These are phyloP conservation scores for Ceratocystis cubensis DNA, from an alignment of 2,329 filamentous ascomycete species.

Conservation along the genomic window DNA sequence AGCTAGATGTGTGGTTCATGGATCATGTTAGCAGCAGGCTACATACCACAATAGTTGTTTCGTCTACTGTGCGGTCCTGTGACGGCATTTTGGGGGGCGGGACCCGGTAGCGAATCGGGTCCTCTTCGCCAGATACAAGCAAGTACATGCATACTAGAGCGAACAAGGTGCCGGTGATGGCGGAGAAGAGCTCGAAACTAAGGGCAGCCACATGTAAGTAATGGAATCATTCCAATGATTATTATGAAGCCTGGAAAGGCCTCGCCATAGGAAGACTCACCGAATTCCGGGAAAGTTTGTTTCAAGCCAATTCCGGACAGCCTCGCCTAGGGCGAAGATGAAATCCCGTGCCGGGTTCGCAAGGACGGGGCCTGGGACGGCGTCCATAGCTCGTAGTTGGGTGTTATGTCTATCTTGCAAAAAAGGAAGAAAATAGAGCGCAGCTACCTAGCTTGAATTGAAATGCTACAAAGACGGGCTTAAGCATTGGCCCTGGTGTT, in stretches of 20 bases:
- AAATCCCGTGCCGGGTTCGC: constrained; percentile 16
- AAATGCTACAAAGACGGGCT: background rate
- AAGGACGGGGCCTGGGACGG: constrained; percentile 4
- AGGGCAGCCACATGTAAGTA: constrained; percentile 9
- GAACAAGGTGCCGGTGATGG: constrained; percentile 27
- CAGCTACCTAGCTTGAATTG: background rate
- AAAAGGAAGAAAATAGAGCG: background rate
- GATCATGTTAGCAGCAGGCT: background rate
- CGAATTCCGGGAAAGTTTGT: constrained; percentile 12
- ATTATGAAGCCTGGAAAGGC: no score
- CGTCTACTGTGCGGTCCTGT: constrained; percentile 44
- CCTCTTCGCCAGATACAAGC: constrained; percentile 27
- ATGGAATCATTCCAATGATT: background rate
- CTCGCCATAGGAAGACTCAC: background rate
- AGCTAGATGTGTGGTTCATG: background rate
- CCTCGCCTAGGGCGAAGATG: constrained; percentile 10
- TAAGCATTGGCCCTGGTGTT: no score
- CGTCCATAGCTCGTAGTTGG: background rate
- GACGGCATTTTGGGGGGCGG: constrained; percentile 49
- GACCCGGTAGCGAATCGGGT: constrained; percentile 47
- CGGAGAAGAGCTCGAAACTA: constrained; percentile 26
- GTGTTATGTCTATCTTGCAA: background rate
- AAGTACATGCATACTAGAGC: constrained; percentile 27
- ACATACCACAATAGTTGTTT: constrained; percentile 47
- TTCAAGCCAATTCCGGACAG: constrained; percentile 15